A percentile compares a stretch with the other conserved stretches of the same genome.
Conservation (phyloP, 768 basidiomycete genomes). For the Amanita jacksonii region DNA sequence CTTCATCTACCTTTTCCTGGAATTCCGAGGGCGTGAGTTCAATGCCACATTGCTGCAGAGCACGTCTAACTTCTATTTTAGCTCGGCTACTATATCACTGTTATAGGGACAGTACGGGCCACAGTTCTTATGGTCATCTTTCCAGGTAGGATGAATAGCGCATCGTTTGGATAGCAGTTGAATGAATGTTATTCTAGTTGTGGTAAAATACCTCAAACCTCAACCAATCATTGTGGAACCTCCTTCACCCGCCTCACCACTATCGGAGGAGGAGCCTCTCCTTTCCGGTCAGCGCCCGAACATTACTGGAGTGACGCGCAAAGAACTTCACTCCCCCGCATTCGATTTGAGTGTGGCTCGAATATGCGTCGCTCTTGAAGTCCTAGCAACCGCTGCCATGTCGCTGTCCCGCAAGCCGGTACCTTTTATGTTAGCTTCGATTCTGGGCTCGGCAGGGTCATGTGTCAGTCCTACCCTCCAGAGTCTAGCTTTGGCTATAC, state of each 20-base stretch:
- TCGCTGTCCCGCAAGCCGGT: conserved; percentile 34
- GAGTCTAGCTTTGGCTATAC: conserved; percentile 63
- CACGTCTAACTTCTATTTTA: conserved; percentile 16
- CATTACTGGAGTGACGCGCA: conserved; percentile 17
- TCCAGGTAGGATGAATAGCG: conserved; percentile 37
- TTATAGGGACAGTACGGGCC: conserved; percentile 44
- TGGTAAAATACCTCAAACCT: conserved; percentile 45
- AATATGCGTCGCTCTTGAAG: conserved; percentile 48
- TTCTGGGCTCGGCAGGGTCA: conserved; percentile 46
- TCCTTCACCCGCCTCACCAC: conserved; percentile 10
- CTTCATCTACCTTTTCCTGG: conserved; percentile 54
- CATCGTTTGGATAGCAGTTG: not conserved
- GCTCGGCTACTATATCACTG: conserved; percentile 69
- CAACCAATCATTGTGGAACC: conserved; percentile 21
- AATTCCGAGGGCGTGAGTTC: conserved; percentile 46
- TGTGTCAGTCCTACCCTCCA: conserved; percentile 62
- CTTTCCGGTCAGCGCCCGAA: conserved; percentile 13
- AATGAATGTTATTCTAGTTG: conserved; percentile 26
- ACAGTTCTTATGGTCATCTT: conserved; percentile 45
- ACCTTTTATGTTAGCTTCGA: conserved; percentile 41
- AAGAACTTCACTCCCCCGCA: conserved; percentile 29
- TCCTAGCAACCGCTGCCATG: conserved; percentile 41
- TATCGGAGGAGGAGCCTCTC: conserved; percentile 23
- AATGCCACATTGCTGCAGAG: not conserved
- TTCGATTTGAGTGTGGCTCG: conserved; percentile 70